Percentiles rank a stretch among this genome's conserved stretches.
These are phyloP conservation scores for Pyrenochaeta sp. DNA, from an alignment of 2,329 filamentous ascomycete species.

Conservation along the genomic window DNA sequence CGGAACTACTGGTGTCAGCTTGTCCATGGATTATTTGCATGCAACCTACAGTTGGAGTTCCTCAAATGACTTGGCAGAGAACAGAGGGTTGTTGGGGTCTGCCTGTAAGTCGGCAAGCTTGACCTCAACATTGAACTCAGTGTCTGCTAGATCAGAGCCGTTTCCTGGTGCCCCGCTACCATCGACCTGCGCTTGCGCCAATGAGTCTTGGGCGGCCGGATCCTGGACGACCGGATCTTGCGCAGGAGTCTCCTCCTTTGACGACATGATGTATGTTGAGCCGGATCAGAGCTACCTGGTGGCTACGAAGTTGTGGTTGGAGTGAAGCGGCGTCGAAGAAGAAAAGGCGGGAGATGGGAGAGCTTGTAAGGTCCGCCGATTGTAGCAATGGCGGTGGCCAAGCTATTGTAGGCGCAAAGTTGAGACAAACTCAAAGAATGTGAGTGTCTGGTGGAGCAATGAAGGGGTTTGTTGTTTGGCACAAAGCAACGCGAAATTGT, in stretches of 20 bases:
- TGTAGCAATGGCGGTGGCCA: not conserved
- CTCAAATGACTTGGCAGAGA: constrained; percentile 83
- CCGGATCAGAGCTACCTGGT: not conserved
- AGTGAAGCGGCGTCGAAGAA: constrained; percentile 3
- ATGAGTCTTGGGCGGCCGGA: constrained; percentile 11
- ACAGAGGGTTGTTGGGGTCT: constrained; percentile 86
- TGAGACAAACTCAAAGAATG: not conserved
- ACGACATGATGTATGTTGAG: constrained; percentile 15
- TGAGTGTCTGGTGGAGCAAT: constrained; percentile 7
- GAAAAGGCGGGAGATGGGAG: not conserved
- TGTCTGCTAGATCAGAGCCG: constrained; percentile 66
- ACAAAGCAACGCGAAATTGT: constrained; percentile 26
- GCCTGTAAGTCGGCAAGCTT: constrained; percentile 89
- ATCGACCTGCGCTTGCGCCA: constrained; percentile 52
- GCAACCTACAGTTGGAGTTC: constrained; percentile 77
- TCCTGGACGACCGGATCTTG: not conserved
- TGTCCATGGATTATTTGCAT: not conserved
- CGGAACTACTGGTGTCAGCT: constrained; percentile 29
- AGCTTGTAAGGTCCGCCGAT: not conserved
- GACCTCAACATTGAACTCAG: constrained; percentile 88
- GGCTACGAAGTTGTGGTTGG: not conserved
- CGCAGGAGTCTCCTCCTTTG: constrained; percentile 3
- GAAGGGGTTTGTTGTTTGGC: constrained; percentile 11
- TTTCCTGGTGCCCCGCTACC: constrained; percentile 54
- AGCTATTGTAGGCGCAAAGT: not conserved